A percentile compares a stretch with the other conserved stretches of the same genome.
These are phyloP conservation scores for Dactylis glomerata DNA, from an alignment of 176 grass and related monocot species.

Conservation along the genomic window DNA sequence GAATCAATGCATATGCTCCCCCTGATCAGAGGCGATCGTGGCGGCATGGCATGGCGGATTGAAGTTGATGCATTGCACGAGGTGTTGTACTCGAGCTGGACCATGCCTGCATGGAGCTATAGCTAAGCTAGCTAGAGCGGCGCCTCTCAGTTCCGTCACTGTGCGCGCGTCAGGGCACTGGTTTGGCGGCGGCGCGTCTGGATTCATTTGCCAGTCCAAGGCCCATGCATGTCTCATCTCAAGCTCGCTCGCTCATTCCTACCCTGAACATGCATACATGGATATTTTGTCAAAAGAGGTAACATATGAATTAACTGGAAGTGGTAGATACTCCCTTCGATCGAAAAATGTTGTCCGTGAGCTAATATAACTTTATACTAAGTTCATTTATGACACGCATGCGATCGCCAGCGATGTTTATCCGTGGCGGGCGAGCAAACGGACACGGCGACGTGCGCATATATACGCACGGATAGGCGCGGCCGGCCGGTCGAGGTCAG, in stretches of 20 bases:
- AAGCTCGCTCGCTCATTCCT: not conserved
- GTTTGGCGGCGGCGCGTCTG: conserved; percentile 7
- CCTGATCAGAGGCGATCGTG: not conserved
- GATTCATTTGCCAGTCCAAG: not conserved
- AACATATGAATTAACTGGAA: not conserved
- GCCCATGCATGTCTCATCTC: not conserved
- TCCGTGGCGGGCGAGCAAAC: not conserved
- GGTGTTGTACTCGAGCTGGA: not conserved
- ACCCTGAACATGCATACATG: not conserved
- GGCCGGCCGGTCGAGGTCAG: not conserved
- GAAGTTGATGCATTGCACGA: not conserved
- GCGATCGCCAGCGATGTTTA: not conserved
- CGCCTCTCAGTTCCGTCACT: not conserved
- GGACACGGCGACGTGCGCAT: not conserved
- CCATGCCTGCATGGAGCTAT: not conserved
- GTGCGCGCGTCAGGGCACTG: not conserved
- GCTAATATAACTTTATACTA: too few species aligned
- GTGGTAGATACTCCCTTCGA: too few species aligned
- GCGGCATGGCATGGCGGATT: not conserved
- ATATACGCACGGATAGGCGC: not conserved
- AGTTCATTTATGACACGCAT: not conserved
- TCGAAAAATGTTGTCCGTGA: too few species aligned
- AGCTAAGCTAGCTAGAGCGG: not conserved
- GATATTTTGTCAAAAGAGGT: not conserved
- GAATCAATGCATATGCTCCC: not conserved